A percentile compares a stretch with the other conserved stretches of the same genome.
Evolutionary conservation across 2,329 filamentous ascomycete species (phyloP).

Genomic region (Bipolaris gigantea): DNA sequence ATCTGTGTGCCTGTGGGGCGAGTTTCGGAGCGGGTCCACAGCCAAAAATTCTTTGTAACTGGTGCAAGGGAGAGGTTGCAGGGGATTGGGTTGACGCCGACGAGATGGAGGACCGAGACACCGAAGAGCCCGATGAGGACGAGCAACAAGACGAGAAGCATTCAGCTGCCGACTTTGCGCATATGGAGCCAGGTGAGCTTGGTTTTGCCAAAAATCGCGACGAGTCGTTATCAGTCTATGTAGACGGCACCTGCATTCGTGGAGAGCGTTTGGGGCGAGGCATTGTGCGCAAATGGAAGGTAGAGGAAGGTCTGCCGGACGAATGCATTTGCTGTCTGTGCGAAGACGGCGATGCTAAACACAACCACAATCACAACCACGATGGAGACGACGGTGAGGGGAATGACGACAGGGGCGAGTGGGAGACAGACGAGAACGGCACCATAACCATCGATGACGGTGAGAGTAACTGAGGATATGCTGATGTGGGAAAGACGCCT

Average conservation of each 20-base stretch:
- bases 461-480: not conserved
- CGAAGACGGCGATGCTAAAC: not conserved
- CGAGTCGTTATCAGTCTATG: slow-evolving; percentile 3
- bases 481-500: not conserved
- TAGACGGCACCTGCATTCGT: not conserved
- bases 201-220: slow-evolving; percentile 7
- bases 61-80: slow-evolving; percentile 11
- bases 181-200: not conserved
- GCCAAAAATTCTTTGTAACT: slow-evolving; percentile 10
- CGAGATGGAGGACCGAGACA: not conserved
- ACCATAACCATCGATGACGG: not conserved
- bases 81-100: not conserved
- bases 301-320: not conserved
- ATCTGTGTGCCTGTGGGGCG: slow-evolving; percentile 8
- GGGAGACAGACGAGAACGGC: not conserved
- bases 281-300: slow-evolving; percentile 1
- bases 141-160: slow-evolving; percentile 2
- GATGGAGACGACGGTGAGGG: not conserved
- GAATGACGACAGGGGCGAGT: not conserved
- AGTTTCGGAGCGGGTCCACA: not conserved
- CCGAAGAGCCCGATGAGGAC: not conserved
- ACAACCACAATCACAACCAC: not conserved
- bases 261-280: slow-evolving; percentile 3
- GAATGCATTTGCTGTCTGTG: slow-evolving; percentile 10
- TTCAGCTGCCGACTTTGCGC: slow-evolving; percentile 6